These are phyloP conservation scores for Adansonia grandidieri DNA, from an alignment of 441 rosid species.

Conservation along the genomic window DNA sequence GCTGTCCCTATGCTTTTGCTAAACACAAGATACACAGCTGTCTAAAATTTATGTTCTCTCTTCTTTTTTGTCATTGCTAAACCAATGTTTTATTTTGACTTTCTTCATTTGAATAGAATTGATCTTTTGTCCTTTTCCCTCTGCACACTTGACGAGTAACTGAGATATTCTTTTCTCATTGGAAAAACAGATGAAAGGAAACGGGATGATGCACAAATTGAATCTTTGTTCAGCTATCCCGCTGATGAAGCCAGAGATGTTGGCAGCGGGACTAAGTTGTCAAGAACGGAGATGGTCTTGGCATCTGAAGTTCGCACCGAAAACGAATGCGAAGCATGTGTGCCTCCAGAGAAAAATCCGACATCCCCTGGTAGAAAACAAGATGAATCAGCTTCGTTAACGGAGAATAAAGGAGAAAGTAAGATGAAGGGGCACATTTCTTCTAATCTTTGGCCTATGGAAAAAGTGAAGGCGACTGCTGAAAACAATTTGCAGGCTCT, in stretches of 20 bases:
- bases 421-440: conserved; percentile 18
- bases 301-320: conserved; percentile 29
- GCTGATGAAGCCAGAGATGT: conserved; percentile 31
- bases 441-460: conserved; percentile 29
- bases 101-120: neutral
- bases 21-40: neutral
- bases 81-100: neutral
- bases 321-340: conserved; percentile 33
- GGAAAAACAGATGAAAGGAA: conserved; percentile 34
- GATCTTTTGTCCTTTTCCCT: conserved; percentile 5
- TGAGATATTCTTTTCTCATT: conserved; percentile 33
- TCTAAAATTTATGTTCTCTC: neutral
- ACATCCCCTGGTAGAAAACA: conserved; percentile 26
- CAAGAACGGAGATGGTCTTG: conserved; percentile 35
- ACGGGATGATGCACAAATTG: conserved; percentile 33
- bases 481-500: conserved; percentile 54
- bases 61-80: neutral
- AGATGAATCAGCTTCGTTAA: conserved; percentile 31
- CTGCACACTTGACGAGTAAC: conserved; percentile 10
- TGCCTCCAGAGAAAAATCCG: conserved; percentile 26
- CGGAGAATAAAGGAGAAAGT: conserved; percentile 35
- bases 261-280: conserved; percentile 32
- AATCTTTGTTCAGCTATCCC: conserved; percentile 26
- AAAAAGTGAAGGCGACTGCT: conserved; percentile 56
- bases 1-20: neutral